Conservation (phyloP, 2,329 filamentous ascomycete species). For the Mariannaea sp. region DNA sequence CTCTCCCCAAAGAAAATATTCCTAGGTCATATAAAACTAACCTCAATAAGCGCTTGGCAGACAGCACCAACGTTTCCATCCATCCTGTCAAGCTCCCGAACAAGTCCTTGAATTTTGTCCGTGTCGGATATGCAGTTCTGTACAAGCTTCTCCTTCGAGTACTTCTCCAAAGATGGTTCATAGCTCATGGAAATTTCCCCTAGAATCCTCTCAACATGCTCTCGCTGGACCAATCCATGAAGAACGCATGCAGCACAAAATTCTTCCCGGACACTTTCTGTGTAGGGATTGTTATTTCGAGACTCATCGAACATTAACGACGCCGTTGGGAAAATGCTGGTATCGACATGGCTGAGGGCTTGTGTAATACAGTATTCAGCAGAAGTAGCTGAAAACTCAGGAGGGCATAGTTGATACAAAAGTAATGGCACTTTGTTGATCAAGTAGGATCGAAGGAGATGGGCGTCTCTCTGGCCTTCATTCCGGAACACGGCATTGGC, state of each 20-base stretch:
- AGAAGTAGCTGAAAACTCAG: conserved; percentile 75
- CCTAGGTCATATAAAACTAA: conserved; percentile 40
- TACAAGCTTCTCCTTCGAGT: conserved; percentile 78
- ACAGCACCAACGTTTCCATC: conserved; percentile 91
- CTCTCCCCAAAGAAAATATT: background rate
- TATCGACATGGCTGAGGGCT: conserved; percentile 80
- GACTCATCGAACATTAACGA: conserved; percentile 64
- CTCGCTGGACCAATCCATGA: conserved; percentile 80
- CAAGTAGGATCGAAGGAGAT: conserved; percentile 83
- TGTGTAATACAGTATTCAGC: conserved; percentile 71
- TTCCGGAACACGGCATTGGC: conserved; percentile 80
- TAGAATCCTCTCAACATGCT: conserved; percentile 77
- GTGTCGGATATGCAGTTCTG: conserved; percentile 77
- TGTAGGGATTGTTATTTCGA: conserved; percentile 62
- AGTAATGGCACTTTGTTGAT: conserved; percentile 68
- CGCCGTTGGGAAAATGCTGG: conserved; percentile 70
- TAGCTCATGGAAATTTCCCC: conserved; percentile 84
- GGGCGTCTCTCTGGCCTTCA: conserved; percentile 62
- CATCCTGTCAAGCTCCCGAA: conserved; percentile 84
- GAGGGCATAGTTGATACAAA: conserved; percentile 60
- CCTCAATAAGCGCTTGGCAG: conserved; percentile 75
- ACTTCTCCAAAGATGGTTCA: conserved; percentile 73
- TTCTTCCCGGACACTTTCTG: conserved; percentile 66
- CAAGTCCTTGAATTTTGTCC: conserved; percentile 74
- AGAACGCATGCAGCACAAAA: conserved; percentile 91